Percentiles rank a stretch among this genome's conserved stretches.
Evolutionary conservation across 257 asterid genomes (phyloP).

Genomic region (Haberlea rhodopensis): DNA sequence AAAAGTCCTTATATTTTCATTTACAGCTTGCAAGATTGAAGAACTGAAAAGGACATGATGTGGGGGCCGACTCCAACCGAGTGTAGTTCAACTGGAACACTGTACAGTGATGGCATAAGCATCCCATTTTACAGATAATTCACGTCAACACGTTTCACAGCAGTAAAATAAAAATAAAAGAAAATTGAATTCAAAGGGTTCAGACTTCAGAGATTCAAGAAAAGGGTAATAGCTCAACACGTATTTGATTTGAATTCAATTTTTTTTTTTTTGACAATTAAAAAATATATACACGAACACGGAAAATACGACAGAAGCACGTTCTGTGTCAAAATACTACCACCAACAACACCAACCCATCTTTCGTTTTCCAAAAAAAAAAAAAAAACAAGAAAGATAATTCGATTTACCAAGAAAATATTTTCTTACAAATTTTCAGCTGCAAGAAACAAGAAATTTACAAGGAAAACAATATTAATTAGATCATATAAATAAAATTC

Average conservation of each 20-base stretch:
- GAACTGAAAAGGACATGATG: not conserved
- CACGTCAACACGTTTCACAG: not conserved
- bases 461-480: no score
- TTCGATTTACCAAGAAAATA: not conserved
- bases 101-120: not conserved
- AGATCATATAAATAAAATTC: not conserved
- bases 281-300: not conserved
- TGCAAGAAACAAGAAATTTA: no score
- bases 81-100: not conserved
- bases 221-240: no score
- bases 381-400: no score
- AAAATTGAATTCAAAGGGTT: no score
- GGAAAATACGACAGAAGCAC: not conserved
- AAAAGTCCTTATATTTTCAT: not conserved
- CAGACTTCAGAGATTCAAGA: no score
- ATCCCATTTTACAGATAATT: not conserved
- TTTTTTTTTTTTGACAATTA: no score
- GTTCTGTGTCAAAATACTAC: not conserved
- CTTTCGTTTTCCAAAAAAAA: not conserved
- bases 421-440: not conserved
- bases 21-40: not conserved
- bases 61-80: no score
- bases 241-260: not conserved
- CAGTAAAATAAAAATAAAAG: not conserved
- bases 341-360: not conserved